Base-by-base conservation (phyloP, 83 land plant genomes). In the Diphasiastrum complanatum region DNA sequence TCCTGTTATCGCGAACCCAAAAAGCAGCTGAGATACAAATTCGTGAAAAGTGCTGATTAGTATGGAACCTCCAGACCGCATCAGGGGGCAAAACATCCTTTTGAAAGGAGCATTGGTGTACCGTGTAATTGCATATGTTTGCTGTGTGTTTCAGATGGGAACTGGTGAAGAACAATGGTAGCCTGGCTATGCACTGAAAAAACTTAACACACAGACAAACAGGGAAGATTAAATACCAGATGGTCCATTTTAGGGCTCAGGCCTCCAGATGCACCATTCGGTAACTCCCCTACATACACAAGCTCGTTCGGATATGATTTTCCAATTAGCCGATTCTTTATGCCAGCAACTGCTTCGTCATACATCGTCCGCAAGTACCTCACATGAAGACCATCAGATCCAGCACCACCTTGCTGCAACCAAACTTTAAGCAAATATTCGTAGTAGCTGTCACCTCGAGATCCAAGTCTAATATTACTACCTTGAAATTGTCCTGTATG, bases 181-280 rank as follows among this genome's bases (percentile, higher is more conserved):
- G n/a, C n/a, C n/a, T n/a, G n/a, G n/a, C n/a, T n/a, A n/a, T n/a
- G n/a, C n/a, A n/a, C n/a, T n/a, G n/a, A n/a, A n/a, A n/a, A n/a
- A n/a, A n/a, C n/a, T n/a, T n/a, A n/a, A n/a, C n/a, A n/a, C n/a
- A n/a, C n/a, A n/a, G n/a, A n/a, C n/a, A n/a, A n/a, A n/a, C n/a
- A n/a, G n/a, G 25, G 25, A 50, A 12, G 23, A 20, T 27, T 20
- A 60, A 74, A 60, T 85, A 93, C 99, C 84, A 93, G 78, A 71
- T 93, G 99, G 70, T 93, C 99, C 99, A 88, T 88, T 70, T 93
- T 93, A 8, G 96, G 92, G 70, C 87, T 82, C 33, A 89, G 72
- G 25, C 41, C 46, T 35, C 81, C 82, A 24, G 66, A 45, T 5
- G 57, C 41, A 40, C 99, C 99, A 63, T 54, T 72, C 23, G 96